Conservation (phyloP, 2,329 filamentous ascomycete genomes). For the Ophiostoma sp. region DNA sequence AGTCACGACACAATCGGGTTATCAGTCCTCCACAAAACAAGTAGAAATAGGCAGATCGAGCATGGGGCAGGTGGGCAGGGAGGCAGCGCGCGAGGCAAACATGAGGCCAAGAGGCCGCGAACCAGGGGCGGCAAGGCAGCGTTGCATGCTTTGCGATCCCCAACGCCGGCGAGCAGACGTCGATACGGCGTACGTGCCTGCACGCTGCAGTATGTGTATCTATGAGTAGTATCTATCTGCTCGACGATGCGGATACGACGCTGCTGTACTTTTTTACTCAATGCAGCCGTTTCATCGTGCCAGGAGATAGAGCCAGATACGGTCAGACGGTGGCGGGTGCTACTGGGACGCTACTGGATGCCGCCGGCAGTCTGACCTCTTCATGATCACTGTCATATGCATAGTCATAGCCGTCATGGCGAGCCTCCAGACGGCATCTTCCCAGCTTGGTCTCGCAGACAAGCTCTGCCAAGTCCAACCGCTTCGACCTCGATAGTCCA, state of each 20-base stretch:
- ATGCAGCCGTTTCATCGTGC: background rate
- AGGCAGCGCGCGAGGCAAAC: background rate
- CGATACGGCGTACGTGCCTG: no score
- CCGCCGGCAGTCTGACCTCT: no score
- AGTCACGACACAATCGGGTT: background rate
- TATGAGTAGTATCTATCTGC: no score
- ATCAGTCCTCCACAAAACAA: conserved; percentile 1
- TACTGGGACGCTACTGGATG: no score
- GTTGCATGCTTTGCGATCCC: conserved; percentile 5
- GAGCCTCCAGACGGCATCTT: no score
- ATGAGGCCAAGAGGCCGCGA: background rate
- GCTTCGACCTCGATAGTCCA: no score
- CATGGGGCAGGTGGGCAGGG: background rate
- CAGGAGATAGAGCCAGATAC: background rate
- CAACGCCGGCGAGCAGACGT: conserved; percentile 1
- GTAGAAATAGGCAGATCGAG: background rate
- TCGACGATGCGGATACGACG: background rate
- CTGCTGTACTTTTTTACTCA: background rate
- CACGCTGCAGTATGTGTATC: no score
- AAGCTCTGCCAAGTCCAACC: conserved; percentile 5
- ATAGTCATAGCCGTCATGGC: no score
- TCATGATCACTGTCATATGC: no score
- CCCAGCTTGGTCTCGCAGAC: no score
- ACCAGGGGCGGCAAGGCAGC: background rate
- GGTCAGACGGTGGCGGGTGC: no score